Evolutionary conservation across 208 protist genomes (phyloP), one percentile per base, ranked within the genome.

Genomic region (Acanthamoeba divionensis): DNA sequence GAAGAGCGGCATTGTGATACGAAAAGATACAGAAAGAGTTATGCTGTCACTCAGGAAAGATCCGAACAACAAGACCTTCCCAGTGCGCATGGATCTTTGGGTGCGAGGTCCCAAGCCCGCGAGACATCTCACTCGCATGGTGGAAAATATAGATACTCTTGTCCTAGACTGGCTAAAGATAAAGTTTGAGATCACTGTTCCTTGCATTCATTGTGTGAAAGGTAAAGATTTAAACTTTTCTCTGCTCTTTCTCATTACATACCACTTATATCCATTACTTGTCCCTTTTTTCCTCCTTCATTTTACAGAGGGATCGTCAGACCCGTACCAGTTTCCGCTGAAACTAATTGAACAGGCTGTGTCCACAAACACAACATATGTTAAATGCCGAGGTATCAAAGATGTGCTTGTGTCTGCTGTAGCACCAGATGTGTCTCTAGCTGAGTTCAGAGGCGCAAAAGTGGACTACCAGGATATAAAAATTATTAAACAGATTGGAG

Each of bases 311-410:
- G 44, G 45, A 54, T 60, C 44, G 41, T 44, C 52, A 2, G 79
- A 88, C 57, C 79, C 79, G 15, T 88, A 88, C 38, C 79, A 88
- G 57, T 88, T 88, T 60, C 79, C 79, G 41, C 33, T 88, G 79
- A n/a, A 83, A 38, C 29, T 88, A 41, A 31, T 88, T 4, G 79
- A 88, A 47, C 79, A 88, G 57, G 57, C 79, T 10, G 79, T 88
- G 33, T 31, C 79, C 44, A 36, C 57, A 26, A 52, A 52, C 21
- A 38, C 50, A 31, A 47, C 13, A 9, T 38, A 88, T 36, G 79
- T 88, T 44, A 88, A 71, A 29, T 88, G 79, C 44, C 52, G 79
- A 3, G 79, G 79, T 47, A 88, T 88, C 52, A 88, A 88, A 44
- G 57, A 88, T 60, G 79, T 88, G 55, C 55, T 69, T 38, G 57